Base-by-base conservation (phyloP, 176 grass and related monocot species). In the Zea mays region DNA sequence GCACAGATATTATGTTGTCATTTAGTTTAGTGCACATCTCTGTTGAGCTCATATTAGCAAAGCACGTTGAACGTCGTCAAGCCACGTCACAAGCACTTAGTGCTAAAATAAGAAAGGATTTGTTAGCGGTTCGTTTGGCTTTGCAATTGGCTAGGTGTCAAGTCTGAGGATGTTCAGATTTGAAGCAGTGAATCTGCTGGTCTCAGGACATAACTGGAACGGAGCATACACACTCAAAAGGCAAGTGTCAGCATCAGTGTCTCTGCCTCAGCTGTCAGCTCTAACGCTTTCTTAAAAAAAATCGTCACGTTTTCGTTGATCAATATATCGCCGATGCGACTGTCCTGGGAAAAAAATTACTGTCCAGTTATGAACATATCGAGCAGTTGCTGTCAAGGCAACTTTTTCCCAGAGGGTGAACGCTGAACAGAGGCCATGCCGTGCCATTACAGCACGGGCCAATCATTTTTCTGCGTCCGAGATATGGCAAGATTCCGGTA, bases 221-320 rank as follows among this genome's bases (percentile, higher is more conserved):
- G 43, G 36, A 43, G 8, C 17, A 75, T 78, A 63, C 45, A 54
- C 17, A 46, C 19, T 43, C 54, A 11, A 72, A 49, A 61, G 60
- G 16, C 10, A 79, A 59, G 60, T 35, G 67, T 87, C 73, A 11
- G 46, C 79, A 62, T 82, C 85, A 63, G 13, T 45, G 68, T 70
- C 45, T 79, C 65, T 8, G 12, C 43, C 20, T 81, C 71, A 58
- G 19, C 13, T 78, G 3, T 54, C 13, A 17, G n/a, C n/a, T n/a
- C 11, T 35, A 64, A 7, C 38, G 38, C n/a, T 43, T 71, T 21
- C 13, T 52, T 41, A 27, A 27, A 27, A 27, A 27, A 27, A 27
- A 27, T 27, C 27, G 27, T 58, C 47, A 46, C 20, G 66, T 39
- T 65, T 20, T 35, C 7, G 8, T 10, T 34, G 73, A 47, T 62